Evolutionary conservation across 1,139 yeast genomes (phyloP).

Genomic region (Sugiyamaella xylanicola): DNA sequence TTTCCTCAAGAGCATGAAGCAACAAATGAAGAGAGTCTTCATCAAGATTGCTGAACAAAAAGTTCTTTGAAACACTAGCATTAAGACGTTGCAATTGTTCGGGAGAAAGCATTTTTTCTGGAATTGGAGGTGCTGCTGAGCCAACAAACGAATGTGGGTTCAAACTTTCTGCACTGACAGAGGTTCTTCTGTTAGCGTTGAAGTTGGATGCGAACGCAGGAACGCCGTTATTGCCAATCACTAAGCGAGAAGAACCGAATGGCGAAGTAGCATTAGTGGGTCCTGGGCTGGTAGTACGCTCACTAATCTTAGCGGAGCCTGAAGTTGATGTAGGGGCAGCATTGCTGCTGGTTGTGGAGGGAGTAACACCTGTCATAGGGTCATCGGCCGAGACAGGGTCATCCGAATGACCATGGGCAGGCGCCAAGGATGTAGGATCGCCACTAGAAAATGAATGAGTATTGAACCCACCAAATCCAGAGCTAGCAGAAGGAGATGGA

Average conservation of each 20-base stretch:
- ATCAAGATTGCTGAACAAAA: conserved; percentile 77
- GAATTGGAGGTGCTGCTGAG: conserved; percentile 24
- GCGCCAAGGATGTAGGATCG: conserved; percentile 20
- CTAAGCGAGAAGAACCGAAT: conserved; percentile 7
- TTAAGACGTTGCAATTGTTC: conserved; percentile 71
- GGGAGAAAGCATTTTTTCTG: conserved; percentile 35
- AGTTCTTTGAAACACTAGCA: conserved; percentile 73
- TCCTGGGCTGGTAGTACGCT: neutral
- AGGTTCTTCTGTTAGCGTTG: conserved; percentile 81
- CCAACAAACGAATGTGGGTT: conserved; percentile 34
- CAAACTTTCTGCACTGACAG: conserved; percentile 73
- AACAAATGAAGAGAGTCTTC: conserved; percentile 74
- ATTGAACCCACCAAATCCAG: conserved; percentile 22
- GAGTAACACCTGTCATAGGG: conserved; percentile 13
- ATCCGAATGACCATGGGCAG: conserved; percentile 11
- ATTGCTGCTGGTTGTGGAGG: neutral
- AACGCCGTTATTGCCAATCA: conserved; percentile 6
- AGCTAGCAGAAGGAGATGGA: conserved; percentile 12
- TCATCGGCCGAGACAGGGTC: conserved; percentile 8
- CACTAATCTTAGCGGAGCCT: conserved; percentile 6
- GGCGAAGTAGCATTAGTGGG: neutral
- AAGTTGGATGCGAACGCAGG: conserved; percentile 28
- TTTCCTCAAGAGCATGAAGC: conserved; percentile 77
- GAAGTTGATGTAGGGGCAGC: conserved; percentile 10
- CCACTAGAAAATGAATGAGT: conserved; percentile 26